phyloP scores from a whole-genome alignment of 2,329 filamentous ascomycete genomes.

The Colletotrichum musae region DNA sequence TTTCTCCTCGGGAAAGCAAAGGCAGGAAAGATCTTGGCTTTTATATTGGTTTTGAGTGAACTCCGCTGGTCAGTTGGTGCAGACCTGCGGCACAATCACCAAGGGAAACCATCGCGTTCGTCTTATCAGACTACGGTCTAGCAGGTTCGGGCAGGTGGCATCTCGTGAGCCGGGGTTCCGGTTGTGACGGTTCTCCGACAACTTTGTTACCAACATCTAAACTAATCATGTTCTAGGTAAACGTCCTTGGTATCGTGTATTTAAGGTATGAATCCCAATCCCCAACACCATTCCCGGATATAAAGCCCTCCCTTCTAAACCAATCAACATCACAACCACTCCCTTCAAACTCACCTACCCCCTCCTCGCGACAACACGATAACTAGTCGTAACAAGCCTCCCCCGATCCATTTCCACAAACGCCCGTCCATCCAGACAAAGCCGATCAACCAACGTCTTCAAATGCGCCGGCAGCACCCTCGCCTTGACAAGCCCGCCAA shows the following conservation, averaged over 20 bases:
- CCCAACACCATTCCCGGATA: too few species aligned
- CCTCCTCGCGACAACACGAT: slow-evolving; percentile 61
- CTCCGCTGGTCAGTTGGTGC: neutral
- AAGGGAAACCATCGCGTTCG: neutral
- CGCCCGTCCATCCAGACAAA: slow-evolving; percentile 67
- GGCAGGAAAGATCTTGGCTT: neutral
- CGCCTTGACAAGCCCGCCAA: slow-evolving; percentile 63
- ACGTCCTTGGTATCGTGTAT: too few species aligned
- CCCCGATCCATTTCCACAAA: slow-evolving; percentile 70
- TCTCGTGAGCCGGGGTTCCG: neutral
- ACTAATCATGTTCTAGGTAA: too few species aligned
- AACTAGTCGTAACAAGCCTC: slow-evolving; percentile 66
- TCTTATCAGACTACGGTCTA: neutral
- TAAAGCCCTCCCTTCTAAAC: too few species aligned
- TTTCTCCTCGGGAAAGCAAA: neutral
- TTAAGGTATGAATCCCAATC: too few species aligned
- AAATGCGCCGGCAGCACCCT: slow-evolving; percentile 64
- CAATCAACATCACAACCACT: neutral
- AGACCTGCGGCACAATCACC: slow-evolving; percentile 1
- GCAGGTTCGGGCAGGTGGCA: slow-evolving; percentile 13
- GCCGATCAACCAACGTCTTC: slow-evolving; percentile 66
- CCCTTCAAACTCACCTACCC: slow-evolving; percentile 51
- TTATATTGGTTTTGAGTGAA: neutral
- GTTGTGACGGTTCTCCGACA: neutral
- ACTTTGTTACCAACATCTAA: too few species aligned